Evolutionary conservation across 345 rosid species (phyloP), one percentile per base, ranked within the genome.

Genomic region (Luvunga scandens): DNA sequence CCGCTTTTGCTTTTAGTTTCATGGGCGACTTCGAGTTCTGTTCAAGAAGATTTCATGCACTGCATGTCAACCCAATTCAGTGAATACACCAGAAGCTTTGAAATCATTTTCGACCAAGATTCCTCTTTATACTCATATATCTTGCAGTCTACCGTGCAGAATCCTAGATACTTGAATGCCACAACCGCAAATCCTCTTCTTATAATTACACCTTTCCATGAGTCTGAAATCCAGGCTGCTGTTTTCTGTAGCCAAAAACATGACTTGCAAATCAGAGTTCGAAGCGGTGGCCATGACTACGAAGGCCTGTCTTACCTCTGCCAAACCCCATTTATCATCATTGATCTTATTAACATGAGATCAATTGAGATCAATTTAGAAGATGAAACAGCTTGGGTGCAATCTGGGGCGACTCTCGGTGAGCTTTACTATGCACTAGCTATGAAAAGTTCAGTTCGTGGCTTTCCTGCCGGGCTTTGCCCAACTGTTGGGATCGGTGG

Each of bases 251-350:
- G 85, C 81, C 71, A 57, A 75, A 73, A 50, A 1, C 31, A 72
- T 48, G 83, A 74, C 48, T 59, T 90, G 21, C 90, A 80, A 55
- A 64, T 88, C 56, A 81, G 91, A 63, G 82, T 85, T 9, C 81
- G 88, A 48, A 88, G 93, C 42, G 93, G 93, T 1, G 90, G 90
- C 30, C 89, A 87, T 67, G 92, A 89, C 83, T 89, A 86, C 18
- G 93, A 90, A 63, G 93, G 89, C 59, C 82, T 81, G 16, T 88
- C 93, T 0, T 90, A 83, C 55, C 74, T 75, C 25, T 86, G 86
- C 60, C 2, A 36, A 2, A 59, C 72, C 70, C 88, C 88, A 9
- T 86, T 85, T 55, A 55, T 86, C 31, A 76, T 90, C 66, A 63
- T 86, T 22, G 91, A 90, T 79, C 81, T 88, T 19, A 71, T 78